A percentile compares a stretch with the other conserved stretches of the same genome.
Evolutionary conservation across 371 early-diverging fungal genomes (phyloP).

Genomic region (Parasitella parasitica): DNA sequence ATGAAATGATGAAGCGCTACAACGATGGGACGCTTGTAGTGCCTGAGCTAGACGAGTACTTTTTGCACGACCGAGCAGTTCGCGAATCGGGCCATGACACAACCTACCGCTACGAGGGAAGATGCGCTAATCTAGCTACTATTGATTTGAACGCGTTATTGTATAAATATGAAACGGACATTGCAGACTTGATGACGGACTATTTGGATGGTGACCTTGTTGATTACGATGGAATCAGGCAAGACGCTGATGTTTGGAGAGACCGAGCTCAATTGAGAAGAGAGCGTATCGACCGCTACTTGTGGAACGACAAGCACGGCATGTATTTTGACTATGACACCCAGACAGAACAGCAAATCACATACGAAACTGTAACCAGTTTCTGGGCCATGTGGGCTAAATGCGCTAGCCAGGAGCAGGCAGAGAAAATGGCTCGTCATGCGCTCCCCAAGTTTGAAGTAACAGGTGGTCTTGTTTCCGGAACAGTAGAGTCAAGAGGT

Average conservation of each 20-base stretch:
- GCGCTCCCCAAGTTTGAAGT: constrained; percentile 72
- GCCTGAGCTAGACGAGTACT: constrained; percentile 85
- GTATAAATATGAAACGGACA: constrained; percentile 90
- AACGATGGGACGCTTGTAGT: constrained; percentile 57
- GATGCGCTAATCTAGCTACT: constrained; percentile 85
- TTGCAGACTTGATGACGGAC: constrained; percentile 67
- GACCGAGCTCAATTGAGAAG: constrained; percentile 46
- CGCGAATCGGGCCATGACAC: constrained; percentile 95
- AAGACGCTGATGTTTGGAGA: constrained; percentile 44
- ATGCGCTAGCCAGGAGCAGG: constrained; percentile 64
- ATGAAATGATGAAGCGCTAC: constrained; percentile 66
- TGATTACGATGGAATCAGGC: constrained; percentile 24
- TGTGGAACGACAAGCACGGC: constrained; percentile 76
- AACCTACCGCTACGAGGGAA: constrained; percentile 84
- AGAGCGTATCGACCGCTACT: constrained; percentile 60
- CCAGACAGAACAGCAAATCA: constrained; percentile 37
- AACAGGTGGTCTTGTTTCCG: constrained; percentile 78
- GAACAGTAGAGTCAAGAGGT: constrained; percentile 81
- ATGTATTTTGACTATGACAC: constrained; percentile 89
- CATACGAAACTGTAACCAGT: constrained; percentile 77
- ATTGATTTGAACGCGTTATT: constrained; percentile 86
- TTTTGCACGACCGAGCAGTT: constrained; percentile 92
- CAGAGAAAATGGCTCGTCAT: constrained; percentile 45
- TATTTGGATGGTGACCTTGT: constrained; percentile 53
- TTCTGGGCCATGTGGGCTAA: constrained; percentile 83